Evolutionary conservation across 2,329 filamentous ascomycete species (phyloP).

Genomic region (Aspergillus proliferans): DNA sequence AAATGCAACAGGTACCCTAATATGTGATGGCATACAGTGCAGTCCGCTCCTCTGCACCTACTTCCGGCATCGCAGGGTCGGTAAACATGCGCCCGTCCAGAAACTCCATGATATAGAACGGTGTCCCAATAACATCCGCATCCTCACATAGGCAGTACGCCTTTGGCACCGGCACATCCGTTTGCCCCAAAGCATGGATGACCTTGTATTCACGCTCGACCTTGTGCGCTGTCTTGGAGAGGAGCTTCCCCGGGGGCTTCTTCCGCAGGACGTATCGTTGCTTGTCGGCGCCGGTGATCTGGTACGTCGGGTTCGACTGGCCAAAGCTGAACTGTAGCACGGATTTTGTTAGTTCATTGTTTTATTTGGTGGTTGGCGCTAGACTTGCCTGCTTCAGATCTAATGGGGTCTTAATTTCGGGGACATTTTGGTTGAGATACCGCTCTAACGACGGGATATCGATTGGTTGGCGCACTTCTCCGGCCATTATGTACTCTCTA

Average conservation of each 20-base stretch:
- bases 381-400: constrained; percentile 75
- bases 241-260: constrained; percentile 90
- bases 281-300: constrained; percentile 66
- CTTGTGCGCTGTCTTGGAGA: constrained; percentile 90
- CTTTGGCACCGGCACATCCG: constrained; percentile 78
- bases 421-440: constrained; percentile 73
- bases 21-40: constrained; percentile 52
- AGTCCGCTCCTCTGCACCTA: constrained; percentile 61
- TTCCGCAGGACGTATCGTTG: constrained; percentile 84
- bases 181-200: constrained; percentile 71
- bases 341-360: neutral
- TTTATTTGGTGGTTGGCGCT: neutral
- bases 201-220: constrained; percentile 94
- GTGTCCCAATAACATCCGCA: constrained; percentile 68
- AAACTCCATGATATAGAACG: constrained; percentile 97
- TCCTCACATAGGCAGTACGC: constrained; percentile 85
- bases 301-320: constrained; percentile 96
- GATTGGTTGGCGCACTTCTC: constrained; percentile 82
- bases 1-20: neutral
- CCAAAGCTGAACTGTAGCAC: constrained; percentile 78
- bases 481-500: constrained; percentile 58
- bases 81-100: constrained; percentile 90
- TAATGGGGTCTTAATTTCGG: constrained; percentile 73
- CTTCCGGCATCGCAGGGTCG: constrained; percentile 72
- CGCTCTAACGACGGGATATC: constrained; percentile 71